Conservation (phyloP, 1,139 yeast genomes). For the Neolecta irregularis region DNA sequence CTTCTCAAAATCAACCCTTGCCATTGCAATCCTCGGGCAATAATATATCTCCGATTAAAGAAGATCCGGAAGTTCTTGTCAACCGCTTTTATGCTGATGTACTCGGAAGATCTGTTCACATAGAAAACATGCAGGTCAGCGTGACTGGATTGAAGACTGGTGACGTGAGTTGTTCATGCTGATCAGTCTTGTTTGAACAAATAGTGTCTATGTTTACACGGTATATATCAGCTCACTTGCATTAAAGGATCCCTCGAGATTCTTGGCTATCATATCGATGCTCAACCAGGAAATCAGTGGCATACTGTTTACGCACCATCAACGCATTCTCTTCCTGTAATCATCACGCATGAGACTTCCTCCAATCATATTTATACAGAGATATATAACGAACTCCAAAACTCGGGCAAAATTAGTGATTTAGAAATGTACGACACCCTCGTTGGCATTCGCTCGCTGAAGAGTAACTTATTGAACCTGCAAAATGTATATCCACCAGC, state of each 20-base stretch:
- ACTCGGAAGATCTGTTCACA: too few relatives aligned
- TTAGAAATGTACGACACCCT: too few relatives aligned
- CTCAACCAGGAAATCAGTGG: neutral
- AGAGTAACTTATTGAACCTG: conserved; percentile 4
- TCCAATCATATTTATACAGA: neutral
- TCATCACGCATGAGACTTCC: neutral
- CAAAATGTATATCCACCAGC: conserved; percentile 9
- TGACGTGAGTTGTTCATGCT: too few relatives aligned
- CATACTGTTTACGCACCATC: neutral
- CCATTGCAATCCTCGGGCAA: too few relatives aligned
- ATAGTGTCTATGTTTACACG: conserved; percentile 3
- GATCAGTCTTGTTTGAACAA: too few relatives aligned
- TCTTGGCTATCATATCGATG: conserved; percentile 1
- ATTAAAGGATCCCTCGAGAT: conserved; percentile 1
- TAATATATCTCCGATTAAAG: too few relatives aligned
- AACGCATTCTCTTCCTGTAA: conserved; percentile 3
- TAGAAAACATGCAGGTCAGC: too few relatives aligned
- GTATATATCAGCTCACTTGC: conserved; percentile 1
- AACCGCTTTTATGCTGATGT: too few relatives aligned
- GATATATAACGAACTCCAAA: neutral
- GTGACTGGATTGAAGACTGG: too few relatives aligned
- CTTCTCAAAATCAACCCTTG: too few relatives aligned
- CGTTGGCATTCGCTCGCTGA: neutral
- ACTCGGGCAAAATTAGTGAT: neutral
- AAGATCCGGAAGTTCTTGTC: too few relatives aligned